Conservation (phyloP, 1,139 yeast genomes). For the Pichia sp. region DNA sequence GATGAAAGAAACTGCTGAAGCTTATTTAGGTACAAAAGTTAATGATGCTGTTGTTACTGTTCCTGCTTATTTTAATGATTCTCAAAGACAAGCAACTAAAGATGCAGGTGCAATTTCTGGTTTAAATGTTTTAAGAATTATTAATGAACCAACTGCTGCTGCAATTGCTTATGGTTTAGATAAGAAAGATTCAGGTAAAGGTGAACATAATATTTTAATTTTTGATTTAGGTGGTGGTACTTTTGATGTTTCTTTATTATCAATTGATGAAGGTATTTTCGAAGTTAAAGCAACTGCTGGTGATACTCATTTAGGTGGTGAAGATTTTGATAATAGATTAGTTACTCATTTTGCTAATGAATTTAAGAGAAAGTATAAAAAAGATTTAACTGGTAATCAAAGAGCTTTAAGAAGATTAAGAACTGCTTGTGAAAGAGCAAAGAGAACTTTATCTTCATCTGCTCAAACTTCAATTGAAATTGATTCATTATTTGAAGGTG, state of each 20-base stretch:
- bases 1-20: constrained; percentile 91
- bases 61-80: constrained; percentile 58
- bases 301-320: constrained; percentile 99
- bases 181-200: constrained; percentile 56
- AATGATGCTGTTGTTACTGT: constrained; percentile 74
- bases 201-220: constrained; percentile 81
- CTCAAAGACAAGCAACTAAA: constrained; percentile 60
- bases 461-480: constrained; percentile 96
- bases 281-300: constrained; percentile 98
- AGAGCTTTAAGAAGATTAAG: constrained; percentile 92
- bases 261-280: constrained; percentile 93
- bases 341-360: constrained; percentile 74
- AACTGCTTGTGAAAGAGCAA: constrained; percentile 99
- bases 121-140: constrained; percentile 52
- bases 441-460: constrained; percentile 96
- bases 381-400: constrained; percentile 67
- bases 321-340: constrained; percentile 80
- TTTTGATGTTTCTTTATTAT: constrained; percentile 88
- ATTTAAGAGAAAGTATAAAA: constrained; percentile 80
- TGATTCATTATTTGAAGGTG: constrained; percentile 94
- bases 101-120: constrained; percentile 61
- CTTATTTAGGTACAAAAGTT: constrained; percentile 58
- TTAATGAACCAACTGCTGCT: constrained; percentile 60
- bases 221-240: constrained; percentile 99
- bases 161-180: constrained; percentile 62